Conservation (phyloP, 306 rosid species). For the Crataegus laevigata region DNA sequence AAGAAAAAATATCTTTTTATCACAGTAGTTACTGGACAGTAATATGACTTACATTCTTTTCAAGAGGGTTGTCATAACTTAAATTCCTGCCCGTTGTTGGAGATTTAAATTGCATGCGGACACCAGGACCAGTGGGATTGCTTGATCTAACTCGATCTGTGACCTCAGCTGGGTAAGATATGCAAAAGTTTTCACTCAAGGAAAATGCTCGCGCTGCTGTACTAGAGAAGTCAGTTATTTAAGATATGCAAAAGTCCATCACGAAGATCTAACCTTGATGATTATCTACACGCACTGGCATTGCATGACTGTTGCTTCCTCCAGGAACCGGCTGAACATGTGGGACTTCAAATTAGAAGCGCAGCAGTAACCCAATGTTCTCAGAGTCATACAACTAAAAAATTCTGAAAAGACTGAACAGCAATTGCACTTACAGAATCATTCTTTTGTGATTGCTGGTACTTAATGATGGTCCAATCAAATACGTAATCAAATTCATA, state of each 20-base stretch:
- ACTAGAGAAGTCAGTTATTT: neutral
- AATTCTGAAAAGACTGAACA: neutral
- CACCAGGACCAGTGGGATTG: slow-evolving; percentile 48
- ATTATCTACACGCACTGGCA: slow-evolving; percentile 45
- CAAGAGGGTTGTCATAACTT: slow-evolving; percentile 51
- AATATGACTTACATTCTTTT: slow-evolving; percentile 53
- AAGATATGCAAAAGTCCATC: neutral
- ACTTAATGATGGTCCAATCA: slow-evolving; percentile 88
- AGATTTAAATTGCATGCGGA: slow-evolving; percentile 61
- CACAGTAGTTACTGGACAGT: neutral
- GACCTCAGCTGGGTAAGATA: slow-evolving; percentile 34
- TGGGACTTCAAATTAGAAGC: slow-evolving; percentile 25
- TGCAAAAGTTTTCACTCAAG: neutral
- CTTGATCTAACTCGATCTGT: slow-evolving; percentile 52
- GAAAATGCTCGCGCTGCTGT: neutral
- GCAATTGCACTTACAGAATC: slow-evolving; percentile 51
- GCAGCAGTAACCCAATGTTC: neutral
- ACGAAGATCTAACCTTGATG: slow-evolving; percentile 50
- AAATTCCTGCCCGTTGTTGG: slow-evolving; percentile 48
- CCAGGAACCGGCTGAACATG: slow-evolving; percentile 49
- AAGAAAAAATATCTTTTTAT: neutral
- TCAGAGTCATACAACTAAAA: neutral
- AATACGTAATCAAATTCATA: slow-evolving; percentile 78
- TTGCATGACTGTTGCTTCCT: slow-evolving; percentile 48
- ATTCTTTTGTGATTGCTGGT: slow-evolving; percentile 78